Evolutionary conservation across 805 yeast genomes (phyloP), one percentile per base, ranked within the genome.

Genomic region (Suhomyces pyralidae): DNA sequence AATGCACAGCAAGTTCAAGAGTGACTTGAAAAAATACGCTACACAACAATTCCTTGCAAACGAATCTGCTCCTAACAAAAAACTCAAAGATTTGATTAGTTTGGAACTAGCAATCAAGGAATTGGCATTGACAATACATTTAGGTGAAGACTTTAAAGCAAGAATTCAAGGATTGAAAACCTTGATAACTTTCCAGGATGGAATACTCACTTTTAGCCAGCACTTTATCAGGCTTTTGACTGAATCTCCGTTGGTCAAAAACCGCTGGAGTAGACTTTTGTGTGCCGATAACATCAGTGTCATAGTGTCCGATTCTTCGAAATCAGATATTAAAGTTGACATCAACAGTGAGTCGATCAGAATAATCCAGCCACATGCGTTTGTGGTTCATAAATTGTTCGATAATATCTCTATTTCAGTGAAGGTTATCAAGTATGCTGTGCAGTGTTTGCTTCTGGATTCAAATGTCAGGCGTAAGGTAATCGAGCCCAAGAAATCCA

Each of bases 121-220:
- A 28, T 34, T 62, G 19, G 63, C 58, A 44, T n/a, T 68, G 14
- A 58, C 71, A 14, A 32, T 76, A 32, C 63, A 69, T 1, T 60
- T 85, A 45, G 81, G 82, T 3, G 79, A 80, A 56, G 77, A 77
- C 3, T 74, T 84, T 54, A 78, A 74, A 24, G 58, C 81, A 15
- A 78, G 78, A 57, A 9, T 81, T 1, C 88, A 84, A 56, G 25
- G 73, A 0, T 64, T 74, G 7, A 65, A 61, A 22, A 7, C 51
- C 8, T n/a, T 19, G 5, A 22, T 52, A 7, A 36, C 46, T 8
- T 20, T 54, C 7, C 42, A 51, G 6, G 36, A 54, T 5, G 60
- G 58, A 3, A 50, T 55, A 7, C 8, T 53, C 6, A 34, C 26
- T 5, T 15, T 71, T 2, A 45, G 48, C 6, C 57, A 61, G 30